Base-by-base conservation (phyloP, 352 stramenopile genomes). In the Globisporangium cylindrosporum region DNA sequence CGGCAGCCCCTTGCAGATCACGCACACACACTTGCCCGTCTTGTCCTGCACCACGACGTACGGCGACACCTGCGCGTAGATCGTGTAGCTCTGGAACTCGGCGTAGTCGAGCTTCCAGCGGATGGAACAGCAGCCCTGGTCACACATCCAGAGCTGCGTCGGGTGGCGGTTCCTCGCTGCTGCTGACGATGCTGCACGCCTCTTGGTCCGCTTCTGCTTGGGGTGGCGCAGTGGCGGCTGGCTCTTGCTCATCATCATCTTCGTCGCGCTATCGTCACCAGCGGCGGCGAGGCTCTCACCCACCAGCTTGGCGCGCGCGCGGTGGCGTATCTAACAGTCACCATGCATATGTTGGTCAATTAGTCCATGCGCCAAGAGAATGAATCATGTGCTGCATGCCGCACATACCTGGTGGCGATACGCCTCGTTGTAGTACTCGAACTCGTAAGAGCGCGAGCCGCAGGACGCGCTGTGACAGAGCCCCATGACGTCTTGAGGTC, bases 61-160 rank as follows among this genome's bases (percentile, higher is more conserved):
- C 22, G 83, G 83, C 48, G 83, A 89, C 58, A 86, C 73, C 48
- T 87, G 74, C 38, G 82, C 78, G 66, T 92, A 90, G 41, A 88
- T 81, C 38, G 75, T 77, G 72, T 84, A 90, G 32, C 78, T 82
- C 64, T 87, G 78, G 61, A 90, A 87, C 69, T 87, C 83, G 78
- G 80, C 83, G 48, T 91, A 91, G 72, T 90, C 81, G 57, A 91
- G 81, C 59, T 91, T 91, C 81, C 80, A 88, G 38, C 81, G 83
- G 62, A 91, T 81, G 27, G 80, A 90, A 62, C 83, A 91, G 76
- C 83, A 91, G 55, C 83, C 83, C 18, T 75, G 70, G 12, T 81
- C 78, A 48, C 83, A 91, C 53, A 81, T 80, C 82, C 81, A 90
- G 48, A 89, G 74, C 65, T 84, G 85, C 1, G 73, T 77, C 25